Conservation (phyloP, 2,329 filamentous ascomycete genomes). For the Camillea tinctor region DNA sequence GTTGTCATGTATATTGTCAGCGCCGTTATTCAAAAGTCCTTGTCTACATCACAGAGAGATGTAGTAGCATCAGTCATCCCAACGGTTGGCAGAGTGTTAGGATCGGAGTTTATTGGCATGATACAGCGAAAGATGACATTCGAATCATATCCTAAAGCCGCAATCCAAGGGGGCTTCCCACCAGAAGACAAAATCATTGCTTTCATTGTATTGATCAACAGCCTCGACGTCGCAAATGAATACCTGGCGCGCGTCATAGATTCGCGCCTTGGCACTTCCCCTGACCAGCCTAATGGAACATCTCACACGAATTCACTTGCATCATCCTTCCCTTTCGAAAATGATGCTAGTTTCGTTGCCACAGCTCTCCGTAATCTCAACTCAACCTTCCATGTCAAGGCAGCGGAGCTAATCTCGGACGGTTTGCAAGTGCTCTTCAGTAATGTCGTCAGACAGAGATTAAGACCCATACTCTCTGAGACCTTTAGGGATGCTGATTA, state of each 20-base stretch:
- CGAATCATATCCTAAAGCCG: slow-evolving; percentile 82
- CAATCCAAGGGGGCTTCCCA: slow-evolving; percentile 75
- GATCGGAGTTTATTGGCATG: slow-evolving; percentile 93
- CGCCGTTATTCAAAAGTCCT: slow-evolving; percentile 79
- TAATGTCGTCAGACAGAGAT: slow-evolving; percentile 79
- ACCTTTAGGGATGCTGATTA: slow-evolving; percentile 94
- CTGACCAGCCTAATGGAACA: slow-evolving; percentile 35
- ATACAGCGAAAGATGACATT: slow-evolving; percentile 97
- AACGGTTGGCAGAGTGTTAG: slow-evolving; percentile 75
- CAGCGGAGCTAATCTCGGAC: slow-evolving; percentile 78
- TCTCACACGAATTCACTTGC: slow-evolving; percentile 47
- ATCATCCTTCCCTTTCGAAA: slow-evolving; percentile 75
- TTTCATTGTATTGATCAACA: slow-evolving; percentile 94
- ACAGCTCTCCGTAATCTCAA: slow-evolving; percentile 68
- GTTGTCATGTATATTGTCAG: slow-evolving; percentile 99
- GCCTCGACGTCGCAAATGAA: slow-evolving; percentile 86
- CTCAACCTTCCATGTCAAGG: slow-evolving; percentile 71
- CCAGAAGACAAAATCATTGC: slow-evolving; percentile 85
- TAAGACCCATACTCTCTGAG: slow-evolving; percentile 81
- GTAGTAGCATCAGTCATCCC: slow-evolving; percentile 78
- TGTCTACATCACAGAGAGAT: slow-evolving; percentile 80
- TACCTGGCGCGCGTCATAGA: slow-evolving; percentile 86
- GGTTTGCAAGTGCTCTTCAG: slow-evolving; percentile 83
- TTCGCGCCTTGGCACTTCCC: slow-evolving; percentile 54
- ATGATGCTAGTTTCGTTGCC: slow-evolving; percentile 69